Evolutionary conservation across 805 yeast genomes (phyloP).

Genomic region (Yarrowia sp.): DNA sequence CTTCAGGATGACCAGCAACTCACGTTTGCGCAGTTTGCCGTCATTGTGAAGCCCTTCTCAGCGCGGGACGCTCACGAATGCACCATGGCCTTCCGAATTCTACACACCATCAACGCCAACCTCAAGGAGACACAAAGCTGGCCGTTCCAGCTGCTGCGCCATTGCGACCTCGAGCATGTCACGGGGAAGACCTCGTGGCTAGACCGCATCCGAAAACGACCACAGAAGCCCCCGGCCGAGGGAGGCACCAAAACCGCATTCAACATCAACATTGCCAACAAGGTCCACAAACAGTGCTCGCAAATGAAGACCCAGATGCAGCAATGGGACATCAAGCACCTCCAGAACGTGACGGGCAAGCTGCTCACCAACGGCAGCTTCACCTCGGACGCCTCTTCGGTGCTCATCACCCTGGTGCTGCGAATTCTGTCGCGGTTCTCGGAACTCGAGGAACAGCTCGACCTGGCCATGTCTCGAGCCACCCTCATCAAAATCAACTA

Average conservation of each 20-base stretch:
- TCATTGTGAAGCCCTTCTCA: slow-evolving; percentile 36
- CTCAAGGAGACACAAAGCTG: slow-evolving; percentile 47
- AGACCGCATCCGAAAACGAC: slow-evolving; percentile 7
- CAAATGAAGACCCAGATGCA: slow-evolving; percentile 41
- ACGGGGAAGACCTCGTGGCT: slow-evolving; percentile 32
- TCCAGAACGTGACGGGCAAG: slow-evolving; percentile 45
- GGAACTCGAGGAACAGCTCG: slow-evolving; percentile 46
- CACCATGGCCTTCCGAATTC: slow-evolving; percentile 44
- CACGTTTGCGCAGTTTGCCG: slow-evolving; percentile 36
- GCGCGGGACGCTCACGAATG: slow-evolving; percentile 38
- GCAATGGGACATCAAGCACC: slow-evolving; percentile 46
- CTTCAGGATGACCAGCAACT: slow-evolving; percentile 38
- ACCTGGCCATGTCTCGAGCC: slow-evolving; percentile 47
- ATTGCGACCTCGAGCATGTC: slow-evolving; percentile 46
- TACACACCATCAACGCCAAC: slow-evolving; percentile 43
- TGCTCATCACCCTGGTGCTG: slow-evolving; percentile 47
- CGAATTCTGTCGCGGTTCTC: slow-evolving; percentile 45
- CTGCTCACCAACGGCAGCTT: slow-evolving; percentile 40
- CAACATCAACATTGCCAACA: slow-evolving; percentile 34
- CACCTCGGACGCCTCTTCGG: slow-evolving; percentile 46
- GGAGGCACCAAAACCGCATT: slow-evolving; percentile 38
- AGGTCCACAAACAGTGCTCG: slow-evolving; percentile 11
- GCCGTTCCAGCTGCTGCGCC: slow-evolving; percentile 45
- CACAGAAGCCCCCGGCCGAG: slow-evolving; percentile 41
- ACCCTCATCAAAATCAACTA: slow-evolving; percentile 48